Evolutionary conservation across 352 stramenopile genomes (phyloP), one percentile per base, ranked within the genome.

Genomic region (Phytophthora sojae): DNA sequence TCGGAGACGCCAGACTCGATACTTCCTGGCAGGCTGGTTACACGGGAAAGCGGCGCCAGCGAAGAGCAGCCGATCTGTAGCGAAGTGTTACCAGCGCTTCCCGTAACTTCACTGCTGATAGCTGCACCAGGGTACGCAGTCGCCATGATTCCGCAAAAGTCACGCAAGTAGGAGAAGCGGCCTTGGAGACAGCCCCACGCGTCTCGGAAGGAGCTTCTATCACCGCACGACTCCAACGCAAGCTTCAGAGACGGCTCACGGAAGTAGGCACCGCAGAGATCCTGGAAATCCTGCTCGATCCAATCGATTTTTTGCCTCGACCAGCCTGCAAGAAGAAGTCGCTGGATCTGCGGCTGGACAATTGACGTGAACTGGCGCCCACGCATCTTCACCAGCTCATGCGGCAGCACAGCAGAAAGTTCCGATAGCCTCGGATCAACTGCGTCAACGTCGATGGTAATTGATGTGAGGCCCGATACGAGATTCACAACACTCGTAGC

Each of bases 211-310:
- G 57, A 73, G 15, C 6, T 69, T 42, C 53, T 61, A 23, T 45
- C 64, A 11, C 0, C 62, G 21, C 25, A 57, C 19, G 52, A 57
- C 21, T 73, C 57, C 47, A 79, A 21, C 4, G 57, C 57, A 6
- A 61, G 17, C 45, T 76, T 67, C 49, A 76, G 21, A 14, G 53
- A 62, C 6, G 67, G 17, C 11, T 79, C 67, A 6, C 67, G 53
- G 19, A 60, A 67, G 44, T 64, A 76, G 1, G 67, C 67, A 26
- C 54, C 57, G 23, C 62, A 61, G 15, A 79, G 26, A 45, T 79
- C 62, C 54, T 76, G 72, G 45, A 73, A 76, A 56, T 76, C 72
- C 50, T 76, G 72, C 67, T 76, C 67, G 25, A 79, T 79, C 67
- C 67, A 79, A 26, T 79, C 67, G 4, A 79, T 69, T 26, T 79